These are phyloP conservation scores for Colletotrichum theobromicola DNA, from an alignment of 2,329 filamentous ascomycete species.

Conservation along the genomic window DNA sequence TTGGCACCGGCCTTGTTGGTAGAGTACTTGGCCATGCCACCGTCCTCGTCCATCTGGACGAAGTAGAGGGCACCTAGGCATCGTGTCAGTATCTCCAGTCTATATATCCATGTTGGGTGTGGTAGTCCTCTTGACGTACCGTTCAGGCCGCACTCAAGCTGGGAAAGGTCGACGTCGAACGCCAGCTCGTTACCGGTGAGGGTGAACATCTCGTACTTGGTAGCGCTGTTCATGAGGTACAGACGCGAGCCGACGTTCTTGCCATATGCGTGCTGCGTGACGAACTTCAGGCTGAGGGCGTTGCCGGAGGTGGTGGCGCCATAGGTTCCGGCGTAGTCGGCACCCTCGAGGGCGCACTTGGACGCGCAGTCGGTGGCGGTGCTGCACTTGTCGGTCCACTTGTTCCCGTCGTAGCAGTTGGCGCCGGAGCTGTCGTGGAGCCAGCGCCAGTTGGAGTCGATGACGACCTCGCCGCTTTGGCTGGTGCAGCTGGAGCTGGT, in stretches of 20 bases:
- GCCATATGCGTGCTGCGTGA: constrained; percentile 51
- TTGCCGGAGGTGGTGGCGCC: constrained; percentile 52
- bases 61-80: constrained; percentile 62
- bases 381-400: constrained; percentile 39
- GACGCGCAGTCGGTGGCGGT: constrained; percentile 44
- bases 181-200: constrained; percentile 67
- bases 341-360: constrained; percentile 53
- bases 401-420: constrained; percentile 57
- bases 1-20: constrained; percentile 51
- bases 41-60: constrained; percentile 58
- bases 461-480: constrained; percentile 47
- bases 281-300: constrained; percentile 55
- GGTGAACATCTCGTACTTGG: constrained; percentile 65
- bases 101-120: accelerated
- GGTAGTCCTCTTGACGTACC: constrained; percentile 32
- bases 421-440: constrained; percentile 42
- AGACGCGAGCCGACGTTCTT: constrained; percentile 54
- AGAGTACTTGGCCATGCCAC: constrained; percentile 49
- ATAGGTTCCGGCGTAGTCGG: constrained; percentile 48
- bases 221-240: constrained; percentile 62
- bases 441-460: constrained; percentile 63
- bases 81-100: constrained; percentile 1
- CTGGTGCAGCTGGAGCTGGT: constrained; percentile 36
- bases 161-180: constrained; percentile 70
- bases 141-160: constrained; percentile 69